Percentiles rank a stretch among this genome's conserved stretches.
Conservation (phyloP, 768 basidiomycete genomes). For the Pleurotus salmoneostramineus region DNA sequence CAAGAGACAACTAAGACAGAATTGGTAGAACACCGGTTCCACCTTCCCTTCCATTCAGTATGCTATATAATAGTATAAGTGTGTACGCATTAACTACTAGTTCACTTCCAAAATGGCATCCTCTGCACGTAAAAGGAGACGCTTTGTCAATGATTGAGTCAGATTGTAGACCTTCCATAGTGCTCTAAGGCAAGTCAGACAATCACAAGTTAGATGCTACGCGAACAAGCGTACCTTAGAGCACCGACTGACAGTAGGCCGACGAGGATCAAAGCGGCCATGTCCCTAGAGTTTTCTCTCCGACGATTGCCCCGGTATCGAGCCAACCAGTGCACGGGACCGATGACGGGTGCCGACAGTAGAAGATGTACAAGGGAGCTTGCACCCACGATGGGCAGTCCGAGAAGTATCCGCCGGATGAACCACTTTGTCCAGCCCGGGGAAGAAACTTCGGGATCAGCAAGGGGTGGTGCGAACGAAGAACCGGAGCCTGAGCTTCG, state of each 20-base stretch:
- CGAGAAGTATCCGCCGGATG: slow-evolving; percentile 68
- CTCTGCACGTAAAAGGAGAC: slow-evolving; percentile 66
- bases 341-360: slow-evolving; percentile 56
- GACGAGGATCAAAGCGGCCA: slow-evolving; percentile 64
- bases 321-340: slow-evolving; percentile 67
- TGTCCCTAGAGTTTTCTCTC: slow-evolving; percentile 54
- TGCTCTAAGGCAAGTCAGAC: slow-evolving; percentile 41
- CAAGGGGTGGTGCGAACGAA: slow-evolving; percentile 13
- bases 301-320: slow-evolving; percentile 56
- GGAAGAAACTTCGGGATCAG: slow-evolving; percentile 18
- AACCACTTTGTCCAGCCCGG: slow-evolving; percentile 51
- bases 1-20: slow-evolving; percentile 65
- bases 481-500: slow-evolving; percentile 22
- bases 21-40: slow-evolving; percentile 50
- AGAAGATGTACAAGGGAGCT: slow-evolving; percentile 74
- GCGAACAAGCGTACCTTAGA: slow-evolving; percentile 39
- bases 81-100: slow-evolving; percentile 19
- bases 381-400: slow-evolving; percentile 75
- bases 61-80: neutral
- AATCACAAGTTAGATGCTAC: slow-evolving; percentile 8
- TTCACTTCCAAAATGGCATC: slow-evolving; percentile 79
- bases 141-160: slow-evolving; percentile 56
- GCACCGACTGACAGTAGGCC: slow-evolving; percentile 59
- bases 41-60: neutral
- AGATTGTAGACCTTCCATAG: slow-evolving; percentile 65